Evolutionary conservation across 352 stramenopile species (phyloP), one percentile per base, ranked within the genome.

Genomic region (Phytophthora europaea): DNA sequence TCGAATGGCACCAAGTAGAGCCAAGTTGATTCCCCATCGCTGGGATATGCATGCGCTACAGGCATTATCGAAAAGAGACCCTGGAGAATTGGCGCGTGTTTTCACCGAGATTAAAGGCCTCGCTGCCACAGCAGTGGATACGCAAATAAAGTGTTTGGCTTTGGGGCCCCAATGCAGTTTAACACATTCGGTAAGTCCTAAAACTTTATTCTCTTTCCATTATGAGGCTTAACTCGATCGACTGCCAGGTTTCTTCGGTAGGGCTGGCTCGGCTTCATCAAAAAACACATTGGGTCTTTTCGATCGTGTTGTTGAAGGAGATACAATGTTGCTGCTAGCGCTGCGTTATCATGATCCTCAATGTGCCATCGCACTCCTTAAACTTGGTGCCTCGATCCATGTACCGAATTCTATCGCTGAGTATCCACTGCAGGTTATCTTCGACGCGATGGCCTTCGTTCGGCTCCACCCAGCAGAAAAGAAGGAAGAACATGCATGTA

Each of bases 21-120:
- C 55, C 15, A 79, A 76, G 65, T 43, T 93, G 12, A 73, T 89
- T 16, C 45, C 38, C 3, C 79, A 88, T 43, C 82, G 85, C 40
- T 91, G 84, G 83, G 76, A 81, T 62, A 86, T 93, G 81, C 85
- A 93, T 34, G 77, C 71, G 0, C 66, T 91, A 16, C 79, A 90
- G 23, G 83, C 85, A 1, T 59, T 91, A 5, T 47, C 67, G 0
- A 78, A 65, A 13, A 61, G 70, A 20, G 75, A 90, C 43, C 45
- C 65, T 8, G 58, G 58, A 23, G 68, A 90, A 8, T 54, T 93
- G 1, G 43, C 12, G 0, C 75, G 85, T 0, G 65, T 90, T 6
- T 88, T 91, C 48, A 68, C 22, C 0, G 76, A 88, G 36, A 63
- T 90, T 2, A 52, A 54, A 23, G 66, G 66, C 1, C 60, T 89